Evolutionary conservation across 2,329 filamentous ascomycete genomes (phyloP).

Genomic region (Arachnomyces sp.): DNA sequence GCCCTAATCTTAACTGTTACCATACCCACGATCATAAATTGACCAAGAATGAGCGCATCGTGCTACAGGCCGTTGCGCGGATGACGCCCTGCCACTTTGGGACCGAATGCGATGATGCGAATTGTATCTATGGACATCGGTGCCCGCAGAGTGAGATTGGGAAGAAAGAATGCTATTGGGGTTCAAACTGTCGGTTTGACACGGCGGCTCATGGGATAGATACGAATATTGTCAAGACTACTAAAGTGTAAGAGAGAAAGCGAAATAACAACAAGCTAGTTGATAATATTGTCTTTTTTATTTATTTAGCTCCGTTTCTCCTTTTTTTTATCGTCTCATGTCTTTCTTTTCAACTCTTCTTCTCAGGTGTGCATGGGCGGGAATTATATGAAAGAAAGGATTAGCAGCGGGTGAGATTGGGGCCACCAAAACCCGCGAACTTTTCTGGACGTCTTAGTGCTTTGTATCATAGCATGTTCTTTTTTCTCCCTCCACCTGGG

Average conservation of each 20-base stretch:
- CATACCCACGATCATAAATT: constrained; percentile 49
- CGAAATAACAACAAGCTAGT: not conserved
- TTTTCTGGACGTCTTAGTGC: no score
- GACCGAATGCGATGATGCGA: constrained; percentile 49
- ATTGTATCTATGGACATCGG: constrained; percentile 58
- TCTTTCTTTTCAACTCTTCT: no score
- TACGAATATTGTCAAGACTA: constrained; percentile 47
- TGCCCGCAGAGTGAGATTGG: constrained; percentile 50
- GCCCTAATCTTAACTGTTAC: constrained; percentile 48
- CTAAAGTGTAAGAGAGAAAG: constrained; percentile 29
- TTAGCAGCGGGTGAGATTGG: no score
- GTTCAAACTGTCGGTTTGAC: constrained; percentile 52
- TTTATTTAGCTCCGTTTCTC: constrained; percentile 4
- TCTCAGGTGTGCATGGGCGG: not conserved
- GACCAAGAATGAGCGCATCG: constrained; percentile 45
- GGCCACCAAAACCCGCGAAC: no score
- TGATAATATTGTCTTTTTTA: constrained; percentile 1
- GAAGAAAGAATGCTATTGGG: constrained; percentile 50
- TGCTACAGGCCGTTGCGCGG: constrained; percentile 52
- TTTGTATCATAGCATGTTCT: no score
- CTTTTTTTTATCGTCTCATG: constrained; percentile 6
- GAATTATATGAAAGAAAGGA: no score
- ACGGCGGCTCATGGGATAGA: constrained; percentile 53
- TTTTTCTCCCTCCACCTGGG: no score
- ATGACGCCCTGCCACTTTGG: constrained; percentile 57